Evolutionary conservation across 2,329 filamentous ascomycete genomes (phyloP), one percentile per base, ranked within the genome.

Genomic region (Aspergillus uvarum): DNA sequence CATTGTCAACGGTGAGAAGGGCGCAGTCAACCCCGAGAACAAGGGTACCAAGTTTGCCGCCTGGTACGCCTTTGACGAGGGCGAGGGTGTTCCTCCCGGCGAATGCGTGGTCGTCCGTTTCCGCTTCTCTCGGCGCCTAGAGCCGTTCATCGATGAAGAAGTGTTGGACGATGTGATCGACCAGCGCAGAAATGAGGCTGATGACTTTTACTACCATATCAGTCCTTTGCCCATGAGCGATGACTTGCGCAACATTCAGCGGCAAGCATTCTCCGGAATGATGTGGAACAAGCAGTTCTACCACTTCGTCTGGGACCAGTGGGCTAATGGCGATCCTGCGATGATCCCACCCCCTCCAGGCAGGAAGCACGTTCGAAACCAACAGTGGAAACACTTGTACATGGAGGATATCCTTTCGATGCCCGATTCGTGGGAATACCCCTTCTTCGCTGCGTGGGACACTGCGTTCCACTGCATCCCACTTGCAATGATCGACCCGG

Each of bases 231-330:
- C 93, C 2, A 96, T 97, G 89, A 85, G 91, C 0, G 93, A 98
- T 52, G 94, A 98, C 72, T 83, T 97, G 60, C 89, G 93, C 67
- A 97, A 96, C 76, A 95, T 98, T 67, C 95, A 98, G 78, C 87
- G 94, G 67, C 93, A 97, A 75, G 95, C 94, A 4, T 90, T 97
- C 66, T 88, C 93, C 0, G 94, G 95, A 56, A 98, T 98, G 94
- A 89, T 98, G 84, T 98, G 94, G 94, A 96, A 90, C 64, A 98
- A 98, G 76, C 94, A 98, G 75, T 91, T 92, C 78, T 98, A 98
- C 76, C 87, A 96, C 73, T 97, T 98, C 76, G 87, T 98, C 69
- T 97, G 92, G 92, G 93, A 98, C 65, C 90, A 98, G 73, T 98
- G 94, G 94, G 92, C 93, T 26, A 96, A 96, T 65, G 94, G 94